Evolutionary conservation across 352 stramenopile species (phyloP), one percentile per base, ranked within the genome.

Genomic region (Phytophthora hibernalis): DNA sequence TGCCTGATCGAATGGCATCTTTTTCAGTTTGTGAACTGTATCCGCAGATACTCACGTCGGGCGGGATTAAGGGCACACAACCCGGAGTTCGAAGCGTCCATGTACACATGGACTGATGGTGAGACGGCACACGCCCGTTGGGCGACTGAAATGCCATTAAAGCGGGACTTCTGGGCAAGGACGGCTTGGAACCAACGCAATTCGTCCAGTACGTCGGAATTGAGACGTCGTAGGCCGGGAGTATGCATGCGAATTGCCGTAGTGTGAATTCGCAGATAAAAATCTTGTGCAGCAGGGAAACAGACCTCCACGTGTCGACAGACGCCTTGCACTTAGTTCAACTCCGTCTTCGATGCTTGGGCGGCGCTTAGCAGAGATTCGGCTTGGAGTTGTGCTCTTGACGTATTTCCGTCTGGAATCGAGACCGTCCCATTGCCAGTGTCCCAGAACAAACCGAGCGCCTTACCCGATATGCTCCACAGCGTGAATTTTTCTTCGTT

Each of bases 81-180:
- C 1, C 70, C 70, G 0, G n/a, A 22, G n/a, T 50, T 33, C 0
- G 45, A 68, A 1, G 70, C 65, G n/a, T 67, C 65, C 65, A 70
- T 77, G 30, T 54, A 65, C 0, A 78, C 16, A 30, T 78, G 61
- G 0, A 72, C 21, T 16, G 15, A 42, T 0, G 70, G 52, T 0
- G 5, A 8, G 2, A 43, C 5, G 3, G 21, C 20, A 1, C 13
- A 1, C 1, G 54, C 42, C 28, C 66, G 48, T 16, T 66, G 60
- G 0, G 16, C 47, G 2, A 74, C 40, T 15, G 60, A 35, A 20
- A 74, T 64, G 0, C 16, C 3, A 18, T 70, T 67, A 24, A 70
- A 74, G 0, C 30, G 49, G 1, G 30, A 11, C 1, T 13, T 37
- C 2, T 52, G 2, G 0, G 2, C 3, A 2, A 67, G 1, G 0